Evolutionary conservation across 768 basidiomycete genomes (phyloP), one percentile per base, ranked within the genome.

Genomic region (Calvatia gigantea): DNA sequence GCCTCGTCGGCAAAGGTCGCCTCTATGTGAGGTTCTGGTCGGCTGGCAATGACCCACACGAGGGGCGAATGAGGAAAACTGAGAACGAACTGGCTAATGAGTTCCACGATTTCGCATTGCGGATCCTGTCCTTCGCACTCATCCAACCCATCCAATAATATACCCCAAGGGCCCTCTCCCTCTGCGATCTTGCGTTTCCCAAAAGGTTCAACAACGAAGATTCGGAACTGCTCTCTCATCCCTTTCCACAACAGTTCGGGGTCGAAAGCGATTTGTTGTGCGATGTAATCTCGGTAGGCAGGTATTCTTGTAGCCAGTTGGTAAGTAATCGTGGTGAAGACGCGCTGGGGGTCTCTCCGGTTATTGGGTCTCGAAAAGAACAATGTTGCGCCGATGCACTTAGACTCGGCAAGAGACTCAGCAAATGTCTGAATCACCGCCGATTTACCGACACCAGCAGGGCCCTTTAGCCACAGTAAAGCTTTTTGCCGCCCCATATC

Each of bases 381-480:
- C n/a, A 54, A 54, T 23, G 28, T 54, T 9, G 41, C 53, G 11
- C 53, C 53, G 14, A 56, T 45, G 14, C 27, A 14, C 2, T 23
- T 2, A 2, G 21, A 28, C 17, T 48, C 21, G 19, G 8, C 12
- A 6, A 47, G 44, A 6, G 37, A 4, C 25, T 37, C 29, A 17
- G 46, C 47, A n/a, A 56, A 23, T 2, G 55, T 56, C 27, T 49
- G 37, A 5, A 48, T 37, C 3, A 56, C 25, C 3, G 55, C 47
- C 1, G 55, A 49, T 19, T 56, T 56, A 17, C 55, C 55, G 12
- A 48, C 48, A 4, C 55, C 55, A 2, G 55, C 55, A 35, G 48
- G 47, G 2, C 55, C 55, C 27, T 15, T 32, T 15, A 56, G 8
- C 55, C 55, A 56, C 37, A 56, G 42, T 2, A 47, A 37, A 14